phyloP scores from a whole-genome alignment of 331 rosid genomes.

The Prunus yedoensis region DNA sequence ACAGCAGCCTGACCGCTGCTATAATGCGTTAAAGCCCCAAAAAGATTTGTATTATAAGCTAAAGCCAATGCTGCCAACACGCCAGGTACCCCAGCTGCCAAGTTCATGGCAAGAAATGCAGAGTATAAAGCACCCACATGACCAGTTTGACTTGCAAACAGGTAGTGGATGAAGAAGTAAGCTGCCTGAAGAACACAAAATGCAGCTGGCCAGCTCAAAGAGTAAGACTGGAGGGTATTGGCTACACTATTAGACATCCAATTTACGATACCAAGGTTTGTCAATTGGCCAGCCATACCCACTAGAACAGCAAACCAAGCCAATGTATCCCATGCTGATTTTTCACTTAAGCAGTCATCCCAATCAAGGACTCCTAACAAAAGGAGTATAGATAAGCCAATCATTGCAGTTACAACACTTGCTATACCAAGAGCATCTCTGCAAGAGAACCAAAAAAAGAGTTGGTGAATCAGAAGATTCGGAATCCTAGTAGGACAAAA shows the following conservation, averaged over 20 bases:
- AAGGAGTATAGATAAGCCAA: conserved; percentile 84
- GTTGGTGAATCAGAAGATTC: conserved; percentile 5
- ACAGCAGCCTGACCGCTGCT: conserved; percentile 99
- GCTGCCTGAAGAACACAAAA: conserved; percentile 25
- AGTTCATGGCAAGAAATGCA: conserved; percentile 90
- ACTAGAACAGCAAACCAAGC: conserved; percentile 95
- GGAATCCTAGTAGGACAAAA: conserved; percentile 15
- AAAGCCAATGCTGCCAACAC: conserved; percentile 74
- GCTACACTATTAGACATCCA: conserved; percentile 90
- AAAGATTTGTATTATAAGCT: conserved; percentile 85
- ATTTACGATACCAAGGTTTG: conserved; percentile 71
- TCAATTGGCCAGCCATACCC: conserved; percentile 92
- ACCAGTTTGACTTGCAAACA: conserved; percentile 96
- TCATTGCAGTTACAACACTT: conserved; percentile 91
- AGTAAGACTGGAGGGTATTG: conserved; percentile 48
- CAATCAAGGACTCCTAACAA: conserved; percentile 82
- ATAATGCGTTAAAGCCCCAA: conserved; percentile 85
- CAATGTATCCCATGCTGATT: conserved; percentile 95
- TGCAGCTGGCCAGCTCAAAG: conserved; percentile 86
- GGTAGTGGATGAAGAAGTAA: conserved; percentile 89
- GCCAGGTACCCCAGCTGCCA: conserved; percentile 93
- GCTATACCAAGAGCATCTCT: conserved; percentile 74
- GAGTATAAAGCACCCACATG: conserved; percentile 93
- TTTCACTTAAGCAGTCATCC: conserved; percentile 88
- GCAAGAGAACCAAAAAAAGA: conserved; percentile 29